phyloP scores from a whole-genome alignment of 1,284 basidiomycete species.

The Hemileia vastatrix region DNA sequence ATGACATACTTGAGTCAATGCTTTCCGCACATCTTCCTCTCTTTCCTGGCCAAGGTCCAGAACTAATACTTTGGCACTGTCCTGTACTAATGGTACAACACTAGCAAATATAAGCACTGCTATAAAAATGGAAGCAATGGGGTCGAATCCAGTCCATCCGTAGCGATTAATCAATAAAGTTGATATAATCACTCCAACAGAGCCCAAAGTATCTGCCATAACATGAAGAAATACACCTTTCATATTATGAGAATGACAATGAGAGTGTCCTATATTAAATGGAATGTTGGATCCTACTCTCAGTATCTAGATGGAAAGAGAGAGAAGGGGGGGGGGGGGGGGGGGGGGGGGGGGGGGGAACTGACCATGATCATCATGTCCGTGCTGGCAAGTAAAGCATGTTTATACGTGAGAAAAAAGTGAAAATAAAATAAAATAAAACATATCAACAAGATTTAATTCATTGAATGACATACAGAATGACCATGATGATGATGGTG shows the following conservation, averaged over 20 bases:
- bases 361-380: conserved; percentile 52
- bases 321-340: conserved; percentile 19
- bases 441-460: conserved; percentile 5
- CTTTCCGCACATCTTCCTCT: conserved; percentile 58
- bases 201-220: conserved; percentile 55
- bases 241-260: conserved; percentile 92
- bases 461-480: conserved; percentile 9
- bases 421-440: background rate
- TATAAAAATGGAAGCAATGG: conserved; percentile 94
- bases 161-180: conserved; percentile 91
- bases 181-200: conserved; percentile 96
- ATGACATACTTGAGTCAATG: conserved; percentile 63
- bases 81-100: conserved; percentile 87
- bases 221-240: conserved; percentile 82
- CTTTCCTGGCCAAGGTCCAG: conserved; percentile 67
- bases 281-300: conserved; percentile 7
- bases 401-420: conserved; percentile 20
- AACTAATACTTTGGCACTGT: conserved; percentile 77
- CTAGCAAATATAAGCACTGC: conserved; percentile 88
- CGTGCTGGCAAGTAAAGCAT: conserved; percentile 44
- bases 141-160: conserved; percentile 99
- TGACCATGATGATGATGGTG: conserved; percentile 41
- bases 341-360: conserved; percentile 24
- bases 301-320: conserved; percentile 23
- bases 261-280: conserved; percentile 46